Evolutionary conservation across 352 stramenopile species (phyloP).

Genomic region (Blastocystis sp.): DNA sequence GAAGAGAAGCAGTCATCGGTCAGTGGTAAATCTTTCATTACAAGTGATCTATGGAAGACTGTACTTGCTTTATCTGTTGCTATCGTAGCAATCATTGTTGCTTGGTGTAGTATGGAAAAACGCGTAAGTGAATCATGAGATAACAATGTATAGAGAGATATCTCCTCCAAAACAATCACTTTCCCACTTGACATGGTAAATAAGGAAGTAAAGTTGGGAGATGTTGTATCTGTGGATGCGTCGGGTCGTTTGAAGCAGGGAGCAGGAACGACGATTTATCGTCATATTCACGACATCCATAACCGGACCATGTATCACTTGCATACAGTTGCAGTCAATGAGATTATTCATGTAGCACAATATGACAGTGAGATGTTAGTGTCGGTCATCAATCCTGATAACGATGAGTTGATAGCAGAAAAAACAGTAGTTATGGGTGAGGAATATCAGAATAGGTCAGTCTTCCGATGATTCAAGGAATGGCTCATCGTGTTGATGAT

Average conservation of each 20-base stretch:
- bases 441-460: neutral
- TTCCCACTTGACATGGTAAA: neutral
- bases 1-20: neutral
- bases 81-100: constrained; percentile 17
- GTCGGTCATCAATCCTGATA: constrained; percentile 18
- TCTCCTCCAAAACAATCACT: neutral
- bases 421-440: neutral
- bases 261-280: constrained; percentile 44
- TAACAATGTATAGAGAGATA: constrained; percentile 24
- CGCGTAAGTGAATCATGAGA: neutral
- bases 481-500: constrained; percentile 31
- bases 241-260: constrained; percentile 43
- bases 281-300: constrained; percentile 35
- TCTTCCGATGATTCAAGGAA: neutral
- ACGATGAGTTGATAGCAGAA: constrained; percentile 7
- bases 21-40: neutral
- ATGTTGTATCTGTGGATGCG: constrained; percentile 52
- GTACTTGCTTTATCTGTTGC: neutral
- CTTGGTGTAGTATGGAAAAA: neutral
- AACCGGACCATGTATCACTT: constrained; percentile 44
- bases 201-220: constrained; percentile 4
- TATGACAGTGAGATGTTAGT: constrained; percentile 59
- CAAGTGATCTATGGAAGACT: neutral
- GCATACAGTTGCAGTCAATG: constrained; percentile 13
- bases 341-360: constrained; percentile 46